Percentiles rank a stretch among this genome's conserved stretches.
These are phyloP conservation scores for Lizanozyma gosingica DNA, from an alignment of 1,139 yeast species.

Conservation along the genomic window DNA sequence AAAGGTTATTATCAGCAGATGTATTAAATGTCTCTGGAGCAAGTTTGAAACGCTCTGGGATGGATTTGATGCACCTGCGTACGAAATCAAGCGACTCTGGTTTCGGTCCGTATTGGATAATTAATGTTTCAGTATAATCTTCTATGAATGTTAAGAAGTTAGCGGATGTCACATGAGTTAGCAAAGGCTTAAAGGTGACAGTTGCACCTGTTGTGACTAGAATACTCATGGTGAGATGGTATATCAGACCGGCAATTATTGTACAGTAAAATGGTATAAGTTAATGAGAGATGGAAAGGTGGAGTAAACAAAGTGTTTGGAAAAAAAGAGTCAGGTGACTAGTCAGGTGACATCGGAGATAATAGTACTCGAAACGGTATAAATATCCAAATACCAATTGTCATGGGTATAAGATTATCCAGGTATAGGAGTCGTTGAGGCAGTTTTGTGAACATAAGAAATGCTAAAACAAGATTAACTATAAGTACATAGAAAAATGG, in stretches of 20 bases:
- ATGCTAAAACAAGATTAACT: too few relatives aligned
- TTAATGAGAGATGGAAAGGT: too few relatives aligned
- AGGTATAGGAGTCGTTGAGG: too few relatives aligned
- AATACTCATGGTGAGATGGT: conserved; percentile 13
- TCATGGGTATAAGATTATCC: too few relatives aligned
- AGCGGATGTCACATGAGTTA: conserved; percentile 28
- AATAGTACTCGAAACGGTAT: too few relatives aligned
- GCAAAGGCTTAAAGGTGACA: conserved; percentile 57
- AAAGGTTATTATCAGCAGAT: conserved; percentile 6
- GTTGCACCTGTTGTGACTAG: conserved; percentile 82
- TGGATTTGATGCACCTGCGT: background rate
- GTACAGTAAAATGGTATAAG: too few relatives aligned
- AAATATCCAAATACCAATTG: too few relatives aligned
- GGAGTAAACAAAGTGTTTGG: too few relatives aligned
- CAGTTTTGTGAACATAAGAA: too few relatives aligned
- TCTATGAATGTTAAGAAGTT: conserved; percentile 27
- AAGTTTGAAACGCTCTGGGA: conserved; percentile 15
- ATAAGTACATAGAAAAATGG: too few relatives aligned
- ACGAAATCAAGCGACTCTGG: conserved; percentile 12
- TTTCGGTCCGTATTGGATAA: conserved; percentile 67
- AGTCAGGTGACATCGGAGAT: too few relatives aligned
- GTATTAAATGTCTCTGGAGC: conserved; percentile 13
- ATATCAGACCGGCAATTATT: background rate
- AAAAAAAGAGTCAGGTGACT: too few relatives aligned
- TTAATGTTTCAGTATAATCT: conserved; percentile 28